These are phyloP conservation scores for Volvariella surrecta DNA, from an alignment of 1,284 basidiomycete species.

Conservation along the genomic window DNA sequence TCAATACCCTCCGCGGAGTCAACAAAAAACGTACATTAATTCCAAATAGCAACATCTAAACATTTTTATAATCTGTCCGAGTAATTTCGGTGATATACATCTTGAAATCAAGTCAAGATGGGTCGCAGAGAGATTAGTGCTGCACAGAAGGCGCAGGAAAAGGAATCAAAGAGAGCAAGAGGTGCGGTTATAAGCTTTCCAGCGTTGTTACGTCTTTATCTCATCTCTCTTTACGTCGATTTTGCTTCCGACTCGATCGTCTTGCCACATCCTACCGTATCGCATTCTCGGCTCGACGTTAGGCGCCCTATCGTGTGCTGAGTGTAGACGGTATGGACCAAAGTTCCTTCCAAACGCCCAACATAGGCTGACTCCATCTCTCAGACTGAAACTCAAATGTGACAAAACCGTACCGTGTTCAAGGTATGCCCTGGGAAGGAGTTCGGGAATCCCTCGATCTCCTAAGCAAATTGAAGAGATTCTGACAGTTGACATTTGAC, in stretches of 20 bases:
- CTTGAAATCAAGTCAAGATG: too few species aligned
- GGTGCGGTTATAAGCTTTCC: constrained; percentile 21
- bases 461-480: not conserved
- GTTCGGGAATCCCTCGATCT: not conserved
- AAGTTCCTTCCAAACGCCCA: not conserved
- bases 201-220: too few species aligned
- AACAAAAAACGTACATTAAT: too few species aligned
- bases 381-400: constrained; percentile 67
- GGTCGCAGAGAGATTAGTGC: constrained; percentile 28
- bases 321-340: constrained; percentile 48
- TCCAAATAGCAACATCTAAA: too few species aligned
- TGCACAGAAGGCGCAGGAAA: constrained; percentile 35
- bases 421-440: constrained; percentile 28
- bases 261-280: not conserved
- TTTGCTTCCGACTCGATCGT: too few species aligned
- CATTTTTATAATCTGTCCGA: too few species aligned
- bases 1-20: too few species aligned
- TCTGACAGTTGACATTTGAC: not conserved
- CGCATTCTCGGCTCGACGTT: not conserved
- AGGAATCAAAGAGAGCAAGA: constrained; percentile 55
- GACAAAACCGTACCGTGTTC: constrained; percentile 71
- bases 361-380: constrained; percentile 1
- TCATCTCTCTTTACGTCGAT: too few species aligned
- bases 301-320: constrained; percentile 63
- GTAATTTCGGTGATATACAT: too few species aligned